Evolutionary conservation across 176 grass and related monocot genomes (phyloP).

Genomic region (Musa troglodytarum): DNA sequence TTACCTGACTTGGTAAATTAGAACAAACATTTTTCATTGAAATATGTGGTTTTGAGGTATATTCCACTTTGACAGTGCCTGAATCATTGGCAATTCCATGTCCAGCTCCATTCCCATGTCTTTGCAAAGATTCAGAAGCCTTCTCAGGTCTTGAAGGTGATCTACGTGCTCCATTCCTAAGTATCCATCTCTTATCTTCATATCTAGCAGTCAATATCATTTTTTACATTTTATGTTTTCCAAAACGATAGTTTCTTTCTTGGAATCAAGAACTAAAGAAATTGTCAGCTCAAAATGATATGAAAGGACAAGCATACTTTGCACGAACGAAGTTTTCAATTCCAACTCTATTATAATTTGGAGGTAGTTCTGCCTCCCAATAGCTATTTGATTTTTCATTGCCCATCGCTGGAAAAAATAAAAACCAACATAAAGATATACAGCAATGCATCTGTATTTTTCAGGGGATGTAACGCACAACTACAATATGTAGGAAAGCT

Average conservation of each 20-base stretch:
- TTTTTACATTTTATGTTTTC: not conserved
- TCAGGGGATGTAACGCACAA: too few relatives aligned
- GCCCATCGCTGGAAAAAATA: slow-evolving; percentile 55
- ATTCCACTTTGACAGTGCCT: slow-evolving; percentile 48
- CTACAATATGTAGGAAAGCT: too few relatives aligned
- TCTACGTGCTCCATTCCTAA: slow-evolving; percentile 43
- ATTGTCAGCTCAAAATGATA: not conserved
- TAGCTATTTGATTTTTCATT: slow-evolving; percentile 88
- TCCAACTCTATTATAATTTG: slow-evolving; percentile 89
- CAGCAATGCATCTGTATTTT: not conserved
- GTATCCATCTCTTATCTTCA: slow-evolving; percentile 89
- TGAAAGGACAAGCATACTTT: slow-evolving; percentile 9
- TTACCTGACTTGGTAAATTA: slow-evolving; percentile 41
- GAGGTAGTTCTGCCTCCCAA: slow-evolving; percentile 93
- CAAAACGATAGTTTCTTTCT: too few relatives aligned
- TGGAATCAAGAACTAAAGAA: too few relatives aligned
- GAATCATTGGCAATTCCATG: slow-evolving; percentile 31
- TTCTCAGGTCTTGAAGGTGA: slow-evolving; percentile 27
- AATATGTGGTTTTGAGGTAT: slow-evolving; percentile 23
- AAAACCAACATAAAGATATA: not conserved
- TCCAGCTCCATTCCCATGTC: slow-evolving; percentile 27
- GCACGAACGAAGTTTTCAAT: slow-evolving; percentile 98
- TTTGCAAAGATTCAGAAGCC: not conserved
- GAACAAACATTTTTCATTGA: slow-evolving; percentile 43
- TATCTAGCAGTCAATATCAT: slow-evolving; percentile 39